Conservation (phyloP, 495 filamentous ascomycete species). For the Entonaema liquescens region DNA sequence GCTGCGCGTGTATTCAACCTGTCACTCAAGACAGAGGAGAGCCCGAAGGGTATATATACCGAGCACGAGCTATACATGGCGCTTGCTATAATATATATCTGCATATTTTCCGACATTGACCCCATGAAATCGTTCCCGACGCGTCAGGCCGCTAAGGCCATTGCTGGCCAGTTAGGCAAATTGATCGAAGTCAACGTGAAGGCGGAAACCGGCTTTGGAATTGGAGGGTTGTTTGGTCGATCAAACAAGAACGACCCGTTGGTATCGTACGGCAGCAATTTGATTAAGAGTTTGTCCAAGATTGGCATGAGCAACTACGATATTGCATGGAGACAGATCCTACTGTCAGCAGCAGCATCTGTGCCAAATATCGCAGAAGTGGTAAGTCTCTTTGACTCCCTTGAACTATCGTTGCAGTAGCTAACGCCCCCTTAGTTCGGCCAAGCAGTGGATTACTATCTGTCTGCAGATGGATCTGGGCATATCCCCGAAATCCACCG, state of each 20-base stretch:
- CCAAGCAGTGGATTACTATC: constrained; percentile 82
- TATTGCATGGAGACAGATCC: constrained; percentile 77
- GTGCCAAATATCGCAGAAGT: constrained; percentile 77
- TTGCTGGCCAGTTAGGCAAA: constrained; percentile 61
- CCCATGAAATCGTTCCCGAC: constrained; percentile 64
- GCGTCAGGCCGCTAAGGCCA: constrained; percentile 67
- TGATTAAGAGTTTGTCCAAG: constrained; percentile 75
- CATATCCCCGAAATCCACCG: constrained; percentile 68
- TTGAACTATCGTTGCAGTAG: neutral
- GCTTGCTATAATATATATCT: constrained; percentile 70
- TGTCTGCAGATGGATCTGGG: constrained; percentile 60
- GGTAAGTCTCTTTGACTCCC: constrained; percentile 42
- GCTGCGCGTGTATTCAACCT: constrained; percentile 76
- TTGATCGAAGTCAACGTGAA: constrained; percentile 65
- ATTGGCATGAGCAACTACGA: constrained; percentile 70
- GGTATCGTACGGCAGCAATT: constrained; percentile 71
- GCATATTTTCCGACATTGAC: constrained; percentile 60
- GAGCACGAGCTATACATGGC: constrained; percentile 82
- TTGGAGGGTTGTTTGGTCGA: constrained; percentile 61
- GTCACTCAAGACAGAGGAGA: constrained; percentile 74
- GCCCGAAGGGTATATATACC: constrained; percentile 75
- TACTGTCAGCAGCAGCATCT: constrained; percentile 53
- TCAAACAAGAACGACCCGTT: constrained; percentile 63
- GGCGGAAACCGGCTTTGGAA: constrained; percentile 62
- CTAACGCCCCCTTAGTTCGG: constrained; percentile 60